Conservation (phyloP, 1,284 basidiomycete genomes). For the Cryptococcus sp. region DNA sequence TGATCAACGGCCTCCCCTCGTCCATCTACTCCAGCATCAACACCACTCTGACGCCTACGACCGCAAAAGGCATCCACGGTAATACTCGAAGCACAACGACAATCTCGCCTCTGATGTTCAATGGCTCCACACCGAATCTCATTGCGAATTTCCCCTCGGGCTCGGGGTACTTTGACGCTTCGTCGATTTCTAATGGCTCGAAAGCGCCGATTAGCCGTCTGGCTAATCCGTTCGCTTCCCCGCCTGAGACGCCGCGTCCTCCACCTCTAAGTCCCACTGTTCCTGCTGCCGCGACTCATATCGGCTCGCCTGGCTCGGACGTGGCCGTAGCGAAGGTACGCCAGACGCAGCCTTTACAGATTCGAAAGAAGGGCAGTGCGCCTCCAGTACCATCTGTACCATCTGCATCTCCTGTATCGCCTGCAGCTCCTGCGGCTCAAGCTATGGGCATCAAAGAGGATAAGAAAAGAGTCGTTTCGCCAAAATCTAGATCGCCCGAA, state of each 20-base stretch:
- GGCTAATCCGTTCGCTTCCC: conserved; percentile 22
- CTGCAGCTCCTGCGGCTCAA: not conserved
- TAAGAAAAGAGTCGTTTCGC: not conserved
- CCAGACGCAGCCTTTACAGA: conserved; percentile 17
- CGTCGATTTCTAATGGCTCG: not conserved
- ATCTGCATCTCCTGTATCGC: conserved; percentile 1
- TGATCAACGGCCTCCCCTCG: conserved; percentile 72
- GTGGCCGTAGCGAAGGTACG: not conserved
- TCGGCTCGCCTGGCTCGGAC: too few relatives aligned
- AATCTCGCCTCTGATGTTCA: conserved; percentile 48
- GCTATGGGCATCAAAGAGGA: not conserved
- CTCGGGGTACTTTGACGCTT: conserved; percentile 21
- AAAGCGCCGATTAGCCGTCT: conserved; percentile 19
- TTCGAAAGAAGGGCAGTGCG: conserved; percentile 22
- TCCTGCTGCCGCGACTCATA: not conserved
- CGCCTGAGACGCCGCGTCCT: conserved; percentile 1
- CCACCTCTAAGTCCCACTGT: not conserved
- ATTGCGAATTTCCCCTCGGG: conserved; percentile 27
- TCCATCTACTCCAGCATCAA: conserved; percentile 58
- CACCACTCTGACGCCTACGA: conserved; percentile 53
- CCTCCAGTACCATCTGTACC: conserved; percentile 7
- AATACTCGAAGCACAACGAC: conserved; percentile 53
- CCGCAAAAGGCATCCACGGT: not conserved
- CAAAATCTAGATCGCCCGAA: not conserved
- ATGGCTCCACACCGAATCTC: conserved; percentile 25